Evolutionary conservation across 202 grass and related monocot genomes (phyloP).

Genomic region (Dendrocalamus latiflorus): DNA sequence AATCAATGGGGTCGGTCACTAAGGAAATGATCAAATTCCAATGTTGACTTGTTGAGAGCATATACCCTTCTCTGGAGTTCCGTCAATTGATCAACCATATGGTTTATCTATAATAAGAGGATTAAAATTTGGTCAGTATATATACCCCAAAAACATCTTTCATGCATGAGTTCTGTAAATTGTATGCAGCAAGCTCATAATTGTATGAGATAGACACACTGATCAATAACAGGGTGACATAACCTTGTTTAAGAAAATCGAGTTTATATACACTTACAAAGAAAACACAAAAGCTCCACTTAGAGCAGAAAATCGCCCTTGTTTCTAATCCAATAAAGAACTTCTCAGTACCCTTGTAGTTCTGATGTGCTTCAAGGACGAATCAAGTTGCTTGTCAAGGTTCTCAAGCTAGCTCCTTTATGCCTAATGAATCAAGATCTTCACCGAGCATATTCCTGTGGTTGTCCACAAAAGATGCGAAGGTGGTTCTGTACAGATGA

Average conservation of each 20-base stretch:
- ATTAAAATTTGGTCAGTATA: too few relatives aligned
- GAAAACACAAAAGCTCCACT: neutral
- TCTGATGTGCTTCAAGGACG: slow-evolving; percentile 77
- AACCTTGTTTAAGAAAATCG: too few relatives aligned
- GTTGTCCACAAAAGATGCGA: neutral
- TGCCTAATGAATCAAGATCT: slow-evolving; percentile 55
- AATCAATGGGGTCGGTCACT: too few relatives aligned
- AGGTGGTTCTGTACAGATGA: neutral
- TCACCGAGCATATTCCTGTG: slow-evolving; percentile 90
- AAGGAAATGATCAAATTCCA: too few relatives aligned
- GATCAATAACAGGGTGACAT: too few relatives aligned
- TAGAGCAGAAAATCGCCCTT: neutral
- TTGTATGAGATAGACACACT: neutral
- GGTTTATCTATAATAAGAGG: too few relatives aligned
- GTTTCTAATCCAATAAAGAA: neutral
- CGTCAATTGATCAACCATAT: too few relatives aligned
- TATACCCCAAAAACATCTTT: too few relatives aligned
- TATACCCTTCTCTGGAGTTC: too few relatives aligned
- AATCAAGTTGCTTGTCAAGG: slow-evolving; percentile 82
- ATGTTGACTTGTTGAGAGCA: too few relatives aligned
- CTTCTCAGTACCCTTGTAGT: slow-evolving; percentile 63
- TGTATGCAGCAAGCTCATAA: neutral
- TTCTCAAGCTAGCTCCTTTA: slow-evolving; percentile 68
- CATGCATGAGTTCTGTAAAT: too few relatives aligned
- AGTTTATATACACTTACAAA: neutral